Conservation (phyloP, 768 basidiomycete species). For the Mycena crocata region DNA sequence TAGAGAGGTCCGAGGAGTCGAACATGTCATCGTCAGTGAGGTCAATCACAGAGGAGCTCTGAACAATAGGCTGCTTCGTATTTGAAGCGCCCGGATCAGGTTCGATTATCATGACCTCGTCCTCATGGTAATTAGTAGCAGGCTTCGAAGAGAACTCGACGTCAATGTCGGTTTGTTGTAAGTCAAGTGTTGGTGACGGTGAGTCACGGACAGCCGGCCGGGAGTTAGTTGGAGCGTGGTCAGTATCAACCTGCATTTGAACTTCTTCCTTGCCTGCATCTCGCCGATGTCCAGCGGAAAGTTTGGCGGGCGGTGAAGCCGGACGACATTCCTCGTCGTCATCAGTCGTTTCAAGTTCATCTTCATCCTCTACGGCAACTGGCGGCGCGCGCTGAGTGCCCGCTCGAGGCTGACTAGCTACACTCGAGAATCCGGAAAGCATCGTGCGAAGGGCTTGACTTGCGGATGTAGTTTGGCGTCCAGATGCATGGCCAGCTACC, state of each 20-base stretch:
- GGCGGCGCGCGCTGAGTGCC: conserved; percentile 51
- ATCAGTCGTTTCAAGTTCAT: conserved; percentile 36
- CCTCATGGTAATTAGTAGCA: neutral
- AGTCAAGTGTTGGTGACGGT: too few relatives aligned
- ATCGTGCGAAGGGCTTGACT: conserved; percentile 55
- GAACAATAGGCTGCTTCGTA: conserved; percentile 18
- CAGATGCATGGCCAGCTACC: too few relatives aligned
- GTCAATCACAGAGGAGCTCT: conserved; percentile 28
- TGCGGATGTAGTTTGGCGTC: conserved; percentile 11
- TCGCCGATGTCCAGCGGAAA: neutral
- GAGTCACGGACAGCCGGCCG: too few relatives aligned
- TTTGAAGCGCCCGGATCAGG: conserved; percentile 26
- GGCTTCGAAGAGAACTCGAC: neutral
- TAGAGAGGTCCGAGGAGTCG: conserved; percentile 35
- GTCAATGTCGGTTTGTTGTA: too few relatives aligned
- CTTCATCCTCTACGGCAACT: conserved; percentile 33
- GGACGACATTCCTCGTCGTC: conserved; percentile 24
- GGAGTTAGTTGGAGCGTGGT: too few relatives aligned
- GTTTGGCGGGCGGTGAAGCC: neutral
- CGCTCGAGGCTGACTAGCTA: too few relatives aligned
- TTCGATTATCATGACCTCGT: conserved; percentile 35
- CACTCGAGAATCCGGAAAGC: conserved; percentile 66
- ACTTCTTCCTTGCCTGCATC: conserved; percentile 33
- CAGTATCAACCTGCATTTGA: conserved; percentile 39
- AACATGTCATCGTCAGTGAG: conserved; percentile 38